These are phyloP conservation scores for Penicillium egyptiacum DNA, from an alignment of 495 filamentous ascomycete species.

Conservation along the genomic window DNA sequence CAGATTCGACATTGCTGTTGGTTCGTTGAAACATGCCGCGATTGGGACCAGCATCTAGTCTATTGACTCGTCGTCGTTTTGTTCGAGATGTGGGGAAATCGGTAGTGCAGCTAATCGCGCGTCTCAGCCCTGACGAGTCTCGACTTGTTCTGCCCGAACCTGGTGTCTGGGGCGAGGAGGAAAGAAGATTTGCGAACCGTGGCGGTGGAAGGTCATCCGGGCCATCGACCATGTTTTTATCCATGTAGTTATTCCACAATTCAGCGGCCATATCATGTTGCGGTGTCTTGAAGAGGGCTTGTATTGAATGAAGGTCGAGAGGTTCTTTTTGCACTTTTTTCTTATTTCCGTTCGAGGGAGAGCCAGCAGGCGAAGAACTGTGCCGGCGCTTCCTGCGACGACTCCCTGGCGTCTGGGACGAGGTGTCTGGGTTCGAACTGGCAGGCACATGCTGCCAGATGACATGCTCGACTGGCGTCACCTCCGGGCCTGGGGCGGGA, in stretches of 20 bases:
- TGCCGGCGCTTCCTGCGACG: slow-evolving; percentile 68
- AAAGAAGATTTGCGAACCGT: slow-evolving; percentile 63
- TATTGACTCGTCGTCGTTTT: slow-evolving; percentile 51
- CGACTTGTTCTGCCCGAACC: slow-evolving; percentile 42
- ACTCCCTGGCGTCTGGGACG: slow-evolving; percentile 48
- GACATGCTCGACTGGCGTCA: slow-evolving; percentile 70
- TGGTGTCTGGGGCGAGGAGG: slow-evolving; percentile 68
- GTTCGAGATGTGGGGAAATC: slow-evolving; percentile 56
- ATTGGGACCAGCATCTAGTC: slow-evolving; percentile 31
- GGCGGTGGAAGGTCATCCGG: slow-evolving; percentile 46
- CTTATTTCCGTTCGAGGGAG: slow-evolving; percentile 57
- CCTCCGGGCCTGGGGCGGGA: slow-evolving; percentile 37
- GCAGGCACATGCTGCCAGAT: slow-evolving; percentile 63
- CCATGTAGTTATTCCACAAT: slow-evolving; percentile 79
- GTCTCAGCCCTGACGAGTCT: slow-evolving; percentile 56
- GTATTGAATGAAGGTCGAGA: slow-evolving; percentile 52
- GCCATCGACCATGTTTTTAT: slow-evolving; percentile 43
- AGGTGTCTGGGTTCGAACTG: slow-evolving; percentile 44
- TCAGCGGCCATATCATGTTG: slow-evolving; percentile 80
- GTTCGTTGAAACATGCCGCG: slow-evolving; percentile 48
- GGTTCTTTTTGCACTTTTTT: slow-evolving; percentile 42
- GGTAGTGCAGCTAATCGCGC: slow-evolving; percentile 71
- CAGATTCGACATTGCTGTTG: slow-evolving; percentile 51
- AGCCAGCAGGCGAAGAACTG: slow-evolving; percentile 79
- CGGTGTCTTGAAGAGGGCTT: slow-evolving; percentile 65